Percentiles rank a stretch among this genome's conserved stretches.
Evolutionary conservation across 768 basidiomycete species (phyloP).

Genomic region (Guyanaporus albipodus): DNA sequence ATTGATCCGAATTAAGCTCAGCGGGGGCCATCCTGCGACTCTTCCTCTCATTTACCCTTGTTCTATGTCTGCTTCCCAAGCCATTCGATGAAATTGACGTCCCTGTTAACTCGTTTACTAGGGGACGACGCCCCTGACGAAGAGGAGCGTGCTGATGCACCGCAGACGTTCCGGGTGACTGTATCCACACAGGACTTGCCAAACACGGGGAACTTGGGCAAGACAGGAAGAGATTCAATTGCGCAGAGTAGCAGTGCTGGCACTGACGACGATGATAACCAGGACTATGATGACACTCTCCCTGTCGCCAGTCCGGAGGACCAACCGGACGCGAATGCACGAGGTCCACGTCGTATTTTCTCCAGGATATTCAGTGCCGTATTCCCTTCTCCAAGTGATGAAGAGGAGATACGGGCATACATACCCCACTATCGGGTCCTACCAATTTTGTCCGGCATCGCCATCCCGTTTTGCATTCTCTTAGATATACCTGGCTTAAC

Average conservation of each 20-base stretch:
- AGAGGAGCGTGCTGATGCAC: constrained; percentile 1
- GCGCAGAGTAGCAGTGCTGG: not conserved
- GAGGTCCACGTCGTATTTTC: not conserved
- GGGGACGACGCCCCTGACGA: constrained; percentile 18
- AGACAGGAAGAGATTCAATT: not conserved
- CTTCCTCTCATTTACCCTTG: too few relatives aligned
- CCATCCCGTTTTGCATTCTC: constrained; percentile 76
- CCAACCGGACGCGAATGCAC: not conserved
- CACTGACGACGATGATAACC: constrained; percentile 9
- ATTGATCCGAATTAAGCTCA: not conserved
- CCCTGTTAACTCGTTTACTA: constrained; percentile 1
- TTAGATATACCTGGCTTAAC: constrained; percentile 80
- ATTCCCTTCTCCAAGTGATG: constrained; percentile 17
- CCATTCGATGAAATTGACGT: constrained; percentile 15
- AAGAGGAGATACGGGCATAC: constrained; percentile 32
- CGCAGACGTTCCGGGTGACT: not conserved
- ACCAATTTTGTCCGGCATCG: constrained; percentile 63
- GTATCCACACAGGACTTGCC: not conserved
- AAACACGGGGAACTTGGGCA: not conserved
- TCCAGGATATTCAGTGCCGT: constrained; percentile 8
- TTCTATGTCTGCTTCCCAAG: constrained; percentile 5
- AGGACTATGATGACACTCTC: constrained; percentile 3
- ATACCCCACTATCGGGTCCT: constrained; percentile 58
- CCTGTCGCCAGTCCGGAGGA: not conserved
- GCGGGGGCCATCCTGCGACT: too few relatives aligned